A percentile compares a stretch with the other conserved stretches of the same genome.
These are phyloP conservation scores for Psilocybe cyanescens DNA, from an alignment of 768 basidiomycete species.

Conservation along the genomic window DNA sequence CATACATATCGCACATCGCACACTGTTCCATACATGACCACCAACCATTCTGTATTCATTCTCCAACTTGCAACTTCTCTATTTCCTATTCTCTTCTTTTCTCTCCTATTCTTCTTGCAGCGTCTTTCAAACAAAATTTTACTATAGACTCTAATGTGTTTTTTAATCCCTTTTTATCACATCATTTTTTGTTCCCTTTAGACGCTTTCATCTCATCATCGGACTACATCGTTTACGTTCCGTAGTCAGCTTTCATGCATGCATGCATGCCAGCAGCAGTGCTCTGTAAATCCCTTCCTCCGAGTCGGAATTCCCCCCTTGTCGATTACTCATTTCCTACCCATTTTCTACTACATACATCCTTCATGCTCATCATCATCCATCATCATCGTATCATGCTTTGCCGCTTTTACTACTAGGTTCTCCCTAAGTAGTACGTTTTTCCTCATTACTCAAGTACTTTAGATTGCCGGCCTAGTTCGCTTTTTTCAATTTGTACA, in stretches of 20 bases:
- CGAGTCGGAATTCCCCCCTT: too few species aligned
- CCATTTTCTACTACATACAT: too few species aligned
- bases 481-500: neutral
- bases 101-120: too few species aligned
- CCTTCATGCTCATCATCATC: too few species aligned
- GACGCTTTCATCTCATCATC: too few species aligned
- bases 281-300: too few species aligned
- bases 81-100: neutral
- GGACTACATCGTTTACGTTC: too few species aligned
- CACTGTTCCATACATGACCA: neutral
- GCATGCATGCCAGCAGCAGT: too few species aligned
- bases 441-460: neutral
- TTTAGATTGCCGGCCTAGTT: constrained; percentile 7
- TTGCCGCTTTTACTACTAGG: neutral
- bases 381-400: neutral
- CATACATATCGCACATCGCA: neutral
- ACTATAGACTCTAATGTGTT: neutral
- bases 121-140: too few species aligned
- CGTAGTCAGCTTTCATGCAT: too few species aligned
- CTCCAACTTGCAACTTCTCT: neutral
- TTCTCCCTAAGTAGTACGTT: neutral
- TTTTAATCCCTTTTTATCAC: neutral
- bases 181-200: neutral
- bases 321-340: too few species aligned
- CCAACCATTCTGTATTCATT: neutral